Conservation (phyloP, 2,329 filamentous ascomycete genomes). For the Cercospora sp. region DNA sequence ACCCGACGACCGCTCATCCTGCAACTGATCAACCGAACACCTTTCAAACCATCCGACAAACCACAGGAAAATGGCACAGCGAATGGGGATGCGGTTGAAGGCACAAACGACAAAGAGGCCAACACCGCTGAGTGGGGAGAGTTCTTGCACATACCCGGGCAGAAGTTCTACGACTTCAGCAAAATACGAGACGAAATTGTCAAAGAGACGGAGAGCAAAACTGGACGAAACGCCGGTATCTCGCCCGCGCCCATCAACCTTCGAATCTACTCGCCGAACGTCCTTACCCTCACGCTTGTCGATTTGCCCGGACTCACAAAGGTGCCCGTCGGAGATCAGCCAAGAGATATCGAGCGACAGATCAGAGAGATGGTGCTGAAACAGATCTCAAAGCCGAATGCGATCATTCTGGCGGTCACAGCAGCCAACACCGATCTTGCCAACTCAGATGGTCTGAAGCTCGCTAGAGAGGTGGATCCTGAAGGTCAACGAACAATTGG, state of each 20-base stretch:
- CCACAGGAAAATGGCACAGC: constrained; percentile 69
- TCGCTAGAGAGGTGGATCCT: constrained; percentile 93
- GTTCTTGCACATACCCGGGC: constrained; percentile 94
- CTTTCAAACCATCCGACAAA: constrained; percentile 52
- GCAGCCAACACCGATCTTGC: constrained; percentile 97
- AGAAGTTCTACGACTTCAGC: constrained; percentile 97
- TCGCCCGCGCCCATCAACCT: constrained; percentile 96
- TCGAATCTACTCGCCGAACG: constrained; percentile 96
- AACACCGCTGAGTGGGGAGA: constrained; percentile 98
- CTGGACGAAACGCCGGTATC: constrained; percentile 93
- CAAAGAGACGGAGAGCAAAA: constrained; percentile 93
- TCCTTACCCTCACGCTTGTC: constrained; percentile 92
- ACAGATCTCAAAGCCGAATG: constrained; percentile 97
- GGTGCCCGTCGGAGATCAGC: constrained; percentile 94
- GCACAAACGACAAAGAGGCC: constrained; percentile 76
- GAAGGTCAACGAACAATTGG: constrained; percentile 97
- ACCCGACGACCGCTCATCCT: constrained; percentile 94
- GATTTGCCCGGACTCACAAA: constrained; percentile 96
- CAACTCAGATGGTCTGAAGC: constrained; percentile 95
- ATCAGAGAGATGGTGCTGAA: constrained; percentile 98
- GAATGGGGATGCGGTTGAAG: constrained; percentile 67
- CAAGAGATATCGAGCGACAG: constrained; percentile 92
- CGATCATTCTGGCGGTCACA: constrained; percentile 94
- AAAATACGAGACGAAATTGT: constrained; percentile 98
- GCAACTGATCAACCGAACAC: constrained; percentile 89